A percentile compares a stretch with the other conserved stretches of the same genome.
Evolutionary conservation across 176 grass and related monocot species (phyloP).

Genomic region (Ensete ventricosum): DNA sequence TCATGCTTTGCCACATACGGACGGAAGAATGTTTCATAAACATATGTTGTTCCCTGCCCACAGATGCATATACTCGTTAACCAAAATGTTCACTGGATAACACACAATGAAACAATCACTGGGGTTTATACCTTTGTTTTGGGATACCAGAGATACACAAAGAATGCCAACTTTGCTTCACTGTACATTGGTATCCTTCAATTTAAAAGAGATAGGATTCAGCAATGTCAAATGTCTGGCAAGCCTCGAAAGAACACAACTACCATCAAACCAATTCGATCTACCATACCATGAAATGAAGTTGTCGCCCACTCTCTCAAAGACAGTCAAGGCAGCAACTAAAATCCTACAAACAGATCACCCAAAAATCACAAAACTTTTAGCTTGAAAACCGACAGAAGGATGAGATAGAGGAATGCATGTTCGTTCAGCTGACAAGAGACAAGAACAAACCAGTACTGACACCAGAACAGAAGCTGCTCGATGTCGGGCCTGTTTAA

Average conservation of each 20-base stretch:
- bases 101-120: background rate
- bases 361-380: conserved; percentile 13
- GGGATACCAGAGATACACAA: conserved; percentile 23
- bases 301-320: conserved; percentile 20
- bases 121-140: conserved; percentile 19
- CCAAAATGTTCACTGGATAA: conserved; percentile 4
- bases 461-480: conserved; percentile 96
- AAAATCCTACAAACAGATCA: conserved; percentile 29
- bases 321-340: conserved; percentile 14
- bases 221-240: background rate
- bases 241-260: background rate
- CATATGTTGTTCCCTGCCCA: conserved; percentile 73
- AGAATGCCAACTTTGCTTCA: conserved; percentile 23
- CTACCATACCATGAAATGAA: conserved; percentile 24
- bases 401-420: background rate
- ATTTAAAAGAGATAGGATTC: background rate
- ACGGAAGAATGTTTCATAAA: conserved; percentile 89
- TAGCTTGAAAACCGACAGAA: conserved; percentile 14
- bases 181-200: conserved; percentile 27
- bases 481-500: conserved; percentile 95
- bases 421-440: background rate
- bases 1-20: conserved; percentile 94
- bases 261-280: background rate
- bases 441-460: conserved; percentile 66
- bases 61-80: background rate